Conservation (phyloP, 148 eudicot species). For the Polygonum maritimum region DNA sequence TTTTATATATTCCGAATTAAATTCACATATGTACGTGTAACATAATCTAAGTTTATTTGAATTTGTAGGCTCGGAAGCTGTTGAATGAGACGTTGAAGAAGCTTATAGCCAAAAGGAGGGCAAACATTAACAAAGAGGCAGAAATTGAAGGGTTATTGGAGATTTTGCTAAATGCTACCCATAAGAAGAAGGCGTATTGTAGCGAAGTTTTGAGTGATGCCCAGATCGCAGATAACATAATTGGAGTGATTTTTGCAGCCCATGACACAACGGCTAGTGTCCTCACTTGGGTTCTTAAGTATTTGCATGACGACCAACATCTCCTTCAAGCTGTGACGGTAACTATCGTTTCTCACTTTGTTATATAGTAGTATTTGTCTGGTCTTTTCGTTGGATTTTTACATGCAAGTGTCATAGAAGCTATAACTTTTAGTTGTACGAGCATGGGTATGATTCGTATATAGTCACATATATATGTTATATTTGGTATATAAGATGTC, state of each 20-base stretch:
- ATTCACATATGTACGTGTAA: neutral
- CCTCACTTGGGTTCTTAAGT: constrained; percentile 76
- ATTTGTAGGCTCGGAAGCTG: constrained; percentile 53
- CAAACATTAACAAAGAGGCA: constrained; percentile 5
- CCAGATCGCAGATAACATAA: constrained; percentile 69
- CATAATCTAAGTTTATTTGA: neutral
- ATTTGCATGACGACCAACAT: constrained; percentile 51
- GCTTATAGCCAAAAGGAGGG: constrained; percentile 44
- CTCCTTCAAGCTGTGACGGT: constrained; percentile 58
- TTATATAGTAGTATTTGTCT: neutral
- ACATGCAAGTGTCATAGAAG: neutral
- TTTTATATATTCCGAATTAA: neutral
- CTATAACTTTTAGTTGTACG: no score
- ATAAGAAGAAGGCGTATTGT: neutral
- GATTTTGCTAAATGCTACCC: constrained; percentile 22
- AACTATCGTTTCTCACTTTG: neutral
- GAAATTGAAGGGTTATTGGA: constrained; percentile 44
- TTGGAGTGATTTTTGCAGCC: constrained; percentile 84
- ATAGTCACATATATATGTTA: no score
- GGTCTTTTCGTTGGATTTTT: neutral
- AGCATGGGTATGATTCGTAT: no score
- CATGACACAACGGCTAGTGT: constrained; percentile 87
- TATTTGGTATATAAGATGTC: no score
- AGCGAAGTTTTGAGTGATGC: constrained; percentile 26
- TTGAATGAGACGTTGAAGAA: constrained; percentile 43